Base-by-base conservation (phyloP, 2,329 filamentous ascomycete genomes). In the Diaporthe sp. region DNA sequence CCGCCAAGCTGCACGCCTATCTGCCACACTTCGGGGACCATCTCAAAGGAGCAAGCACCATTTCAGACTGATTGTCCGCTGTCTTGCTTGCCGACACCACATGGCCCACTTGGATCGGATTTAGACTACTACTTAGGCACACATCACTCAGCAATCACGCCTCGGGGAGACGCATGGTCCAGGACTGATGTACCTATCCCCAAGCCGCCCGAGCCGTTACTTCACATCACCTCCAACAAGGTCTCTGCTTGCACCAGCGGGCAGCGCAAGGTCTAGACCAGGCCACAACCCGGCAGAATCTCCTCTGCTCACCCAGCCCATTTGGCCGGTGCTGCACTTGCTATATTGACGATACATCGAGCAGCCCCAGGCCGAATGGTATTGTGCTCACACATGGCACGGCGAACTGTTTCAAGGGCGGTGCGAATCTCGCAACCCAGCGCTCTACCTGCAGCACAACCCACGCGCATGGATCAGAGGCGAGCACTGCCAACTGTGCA, bases 41-140 rank as follows among this genome's bases (percentile, higher is more conserved):
- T 60, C 47, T 57, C 55, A 71, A 72, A 72, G 44, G 63, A 68
- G 63, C 63, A 68, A 68, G 63, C 63, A 68, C 63, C 63, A 51
- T 37, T 34, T 34, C 22, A 17, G 20, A 39, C 31, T 20, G 47
- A 31, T 63, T 28, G n/a, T 7, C 37, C n/a, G 37, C 60, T 44
- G 37, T 58, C 37, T 25, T 28, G 10, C 44, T 34, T 53, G 63
- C 63, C 13, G 47, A 28, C 42, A 13, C 44, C 42, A 13, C 44
- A 53, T 68, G 22, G 63, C 63, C 44, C 47, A 31, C 44, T 25
- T 8, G 31, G 44, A 15, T 68, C 63, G 44, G 63, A 37, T 17
- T 51, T 37, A 20, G 31, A 37, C 49, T 22, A 67, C 61, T 34
- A n/a, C 42, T 65, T 61, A 10, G 57, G 58, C 58, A 49, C 25